Percentiles rank a stretch among this genome's conserved stretches.
phyloP scores from a whole-genome alignment of 176 grass and related monocot genomes.

The Saccharum spontaneum region DNA sequence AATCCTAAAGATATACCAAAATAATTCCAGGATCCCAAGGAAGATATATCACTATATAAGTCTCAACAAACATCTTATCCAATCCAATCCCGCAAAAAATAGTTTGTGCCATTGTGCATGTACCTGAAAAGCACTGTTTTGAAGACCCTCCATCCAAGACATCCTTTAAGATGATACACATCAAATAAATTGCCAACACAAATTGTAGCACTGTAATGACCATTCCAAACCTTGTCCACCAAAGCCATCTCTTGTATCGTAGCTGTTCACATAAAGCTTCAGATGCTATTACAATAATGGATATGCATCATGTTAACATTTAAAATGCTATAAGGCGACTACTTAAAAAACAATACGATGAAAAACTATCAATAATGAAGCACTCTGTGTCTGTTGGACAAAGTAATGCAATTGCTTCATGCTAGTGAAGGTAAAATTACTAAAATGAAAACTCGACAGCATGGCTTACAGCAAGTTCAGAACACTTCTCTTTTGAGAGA shows the following conservation, averaged over 20 bases:
- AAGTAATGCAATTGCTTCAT: background rate
- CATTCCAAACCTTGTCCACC: constrained; percentile 88
- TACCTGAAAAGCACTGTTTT: constrained; percentile 64
- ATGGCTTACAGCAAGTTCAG: background rate
- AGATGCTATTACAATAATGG: background rate
- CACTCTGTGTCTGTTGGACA: background rate
- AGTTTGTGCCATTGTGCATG: background rate
- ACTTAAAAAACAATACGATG: background rate
- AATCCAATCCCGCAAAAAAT: background rate
- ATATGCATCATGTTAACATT: background rate
- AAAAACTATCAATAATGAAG: background rate
- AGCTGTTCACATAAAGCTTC: constrained; percentile 45
- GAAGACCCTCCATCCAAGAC: constrained; percentile 43
- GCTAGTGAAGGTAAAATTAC: constrained; percentile 6
- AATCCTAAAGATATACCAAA: background rate
- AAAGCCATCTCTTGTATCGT: constrained; percentile 89
- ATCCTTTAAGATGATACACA: constrained; percentile 61
- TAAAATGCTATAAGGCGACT: background rate
- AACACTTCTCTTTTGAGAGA: background rate
- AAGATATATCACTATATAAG: background rate
- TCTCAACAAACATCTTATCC: background rate
- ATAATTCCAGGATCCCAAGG: background rate
- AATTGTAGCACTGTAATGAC: constrained; percentile 70
- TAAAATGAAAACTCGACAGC: background rate
- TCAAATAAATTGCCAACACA: constrained; percentile 67